Percentiles rank a stretch among this genome's conserved stretches.
Conservation (phyloP, 768 basidiomycete genomes). For the Termitomyces sp. region DNA sequence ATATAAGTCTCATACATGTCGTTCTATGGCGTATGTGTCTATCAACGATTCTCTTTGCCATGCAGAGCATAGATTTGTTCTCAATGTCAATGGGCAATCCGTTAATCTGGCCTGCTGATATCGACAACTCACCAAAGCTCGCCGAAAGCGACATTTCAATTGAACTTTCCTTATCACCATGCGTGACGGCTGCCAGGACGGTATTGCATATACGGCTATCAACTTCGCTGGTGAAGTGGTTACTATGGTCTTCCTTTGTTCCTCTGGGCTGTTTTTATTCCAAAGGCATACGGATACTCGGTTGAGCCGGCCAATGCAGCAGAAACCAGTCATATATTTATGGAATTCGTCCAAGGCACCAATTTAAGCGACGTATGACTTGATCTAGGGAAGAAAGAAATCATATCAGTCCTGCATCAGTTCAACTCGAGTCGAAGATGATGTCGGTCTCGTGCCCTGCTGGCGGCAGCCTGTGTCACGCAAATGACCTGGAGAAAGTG, state of each 20-base stretch:
- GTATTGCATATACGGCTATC: not conserved
- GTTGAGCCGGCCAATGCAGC: not conserved
- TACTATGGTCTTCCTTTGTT: not conserved
- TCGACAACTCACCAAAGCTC: not conserved
- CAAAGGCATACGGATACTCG: not conserved
- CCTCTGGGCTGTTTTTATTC: not conserved
- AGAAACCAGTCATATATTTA: not conserved
- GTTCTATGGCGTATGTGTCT: not conserved
- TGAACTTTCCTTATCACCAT: not conserved
- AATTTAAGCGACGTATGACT: not conserved
- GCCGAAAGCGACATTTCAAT: too few relatives aligned
- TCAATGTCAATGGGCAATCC: not conserved
- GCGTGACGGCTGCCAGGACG: not conserved
- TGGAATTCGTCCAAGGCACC: not conserved
- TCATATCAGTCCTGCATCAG: constrained; percentile 37
- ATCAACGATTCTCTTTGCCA: not conserved
- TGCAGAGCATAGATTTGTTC: not conserved
- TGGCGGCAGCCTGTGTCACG: constrained; percentile 14
- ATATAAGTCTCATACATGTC: too few relatives aligned
- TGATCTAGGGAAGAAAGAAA: constrained; percentile 27
- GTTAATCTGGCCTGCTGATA: not conserved
- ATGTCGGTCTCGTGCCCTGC: constrained; percentile 43
- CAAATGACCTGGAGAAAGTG: not conserved
- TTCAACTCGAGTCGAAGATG: constrained; percentile 41
- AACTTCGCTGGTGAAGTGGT: not conserved